Base-by-base conservation (phyloP, 768 basidiomycete genomes). In the Calocera viscosa region DNA sequence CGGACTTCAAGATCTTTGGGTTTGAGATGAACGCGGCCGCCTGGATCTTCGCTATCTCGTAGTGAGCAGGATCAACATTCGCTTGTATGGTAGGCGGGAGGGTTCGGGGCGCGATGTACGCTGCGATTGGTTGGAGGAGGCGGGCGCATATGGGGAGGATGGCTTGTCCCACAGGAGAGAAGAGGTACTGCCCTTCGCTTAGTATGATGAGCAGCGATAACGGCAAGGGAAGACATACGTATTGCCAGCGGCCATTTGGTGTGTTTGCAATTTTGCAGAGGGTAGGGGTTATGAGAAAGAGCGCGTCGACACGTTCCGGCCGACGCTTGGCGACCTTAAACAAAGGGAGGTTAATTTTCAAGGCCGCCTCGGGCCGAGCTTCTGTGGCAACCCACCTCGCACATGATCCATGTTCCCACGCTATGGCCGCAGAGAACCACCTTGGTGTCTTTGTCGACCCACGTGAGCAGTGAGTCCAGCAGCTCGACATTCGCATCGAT, bases 381-480 rank as follows among this genome's bases (percentile, higher is more conserved):
- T 19, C 5, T 16, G 24, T 60, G 11, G 2, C 30, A 30, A 60
- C 53, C 14, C 22, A 60, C 53, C 26, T 60, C 30, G 30, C 53
- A 60, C 53, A 60, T 60, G 7, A 60, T 60, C 53, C 53, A 60
- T 28, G 53, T 26, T 32, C 53, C 53, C 53, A 60, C 53, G 30
- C 53, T 60, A 30, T 60, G 53, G 2, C 53, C 53, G 30, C 53
- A 60, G 14, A 60, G 30, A 5, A 60, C 53, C 7, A 60, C 26
- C 22, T 60, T 60, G 26, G 30, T 16, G 16, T 32, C 30, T 19
- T 60, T 32, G 16, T 60, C 26, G 24, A 60, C 24, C 24, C 11
- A 22, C 26, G 53, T 30, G 53, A 60, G 53, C 14, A 60, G 53
- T 19, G 53, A 26, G 30, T 60, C 53, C 7, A 60, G 30, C 53